phyloP scores from a whole-genome alignment of 176 grass and related monocot genomes.

The Oryza meridionalis region DNA sequence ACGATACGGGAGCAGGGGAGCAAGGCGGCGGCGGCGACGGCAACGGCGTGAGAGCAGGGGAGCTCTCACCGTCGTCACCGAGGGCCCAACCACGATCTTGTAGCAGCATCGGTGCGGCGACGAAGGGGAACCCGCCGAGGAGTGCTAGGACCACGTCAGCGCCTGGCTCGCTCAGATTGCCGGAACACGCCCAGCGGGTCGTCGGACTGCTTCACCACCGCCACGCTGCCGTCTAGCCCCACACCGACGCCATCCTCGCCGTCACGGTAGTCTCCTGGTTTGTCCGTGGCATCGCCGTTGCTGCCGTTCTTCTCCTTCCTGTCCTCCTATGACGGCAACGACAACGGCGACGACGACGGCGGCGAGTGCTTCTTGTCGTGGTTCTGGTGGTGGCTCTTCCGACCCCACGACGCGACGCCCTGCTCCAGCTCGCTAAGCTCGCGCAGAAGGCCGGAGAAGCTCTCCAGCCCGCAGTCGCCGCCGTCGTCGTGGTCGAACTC shows the following conservation, averaged over 20 bases:
- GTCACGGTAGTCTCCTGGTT: background rate
- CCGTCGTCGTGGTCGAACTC: too few species aligned
- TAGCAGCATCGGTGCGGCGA: too few species aligned
- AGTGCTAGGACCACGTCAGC: too few species aligned
- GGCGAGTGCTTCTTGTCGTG: conserved; percentile 16
- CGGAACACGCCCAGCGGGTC: conserved; percentile 74
- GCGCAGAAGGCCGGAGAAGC: conserved; percentile 65
- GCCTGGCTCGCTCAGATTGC: conserved; percentile 26
- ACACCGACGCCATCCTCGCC: background rate
- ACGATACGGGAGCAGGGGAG: too few species aligned
- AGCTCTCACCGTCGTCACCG: too few species aligned
- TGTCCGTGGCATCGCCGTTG: background rate
- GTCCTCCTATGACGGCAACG: background rate
- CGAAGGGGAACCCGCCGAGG: too few species aligned
- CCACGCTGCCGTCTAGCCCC: conserved; percentile 56
- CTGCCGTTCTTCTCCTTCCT: conserved; percentile 15
- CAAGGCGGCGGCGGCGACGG: too few species aligned
- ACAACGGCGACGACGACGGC: background rate
- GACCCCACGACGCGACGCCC: conserved; percentile 56
- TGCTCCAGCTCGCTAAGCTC: conserved; percentile 76
- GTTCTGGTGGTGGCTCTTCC: conserved; percentile 9
- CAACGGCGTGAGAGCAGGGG: too few species aligned
- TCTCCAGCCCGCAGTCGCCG: too few species aligned
- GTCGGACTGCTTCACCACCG: conserved; percentile 72
- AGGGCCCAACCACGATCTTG: too few species aligned